Conservation (phyloP, 371 early-diverging fungal genomes). For the Mortierella sp. region DNA sequence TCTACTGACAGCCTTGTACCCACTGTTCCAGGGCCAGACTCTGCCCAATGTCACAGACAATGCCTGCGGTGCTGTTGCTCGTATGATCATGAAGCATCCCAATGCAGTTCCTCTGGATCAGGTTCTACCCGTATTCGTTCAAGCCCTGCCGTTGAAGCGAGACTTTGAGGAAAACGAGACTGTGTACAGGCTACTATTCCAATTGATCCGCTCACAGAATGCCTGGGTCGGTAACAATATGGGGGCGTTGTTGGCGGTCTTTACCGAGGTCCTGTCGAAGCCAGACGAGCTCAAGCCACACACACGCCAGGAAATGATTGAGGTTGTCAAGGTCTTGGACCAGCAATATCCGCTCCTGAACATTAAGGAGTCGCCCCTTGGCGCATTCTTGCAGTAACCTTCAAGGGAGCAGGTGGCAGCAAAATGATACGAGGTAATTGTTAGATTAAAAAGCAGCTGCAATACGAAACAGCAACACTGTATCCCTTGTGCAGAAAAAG, state of each 20-base stretch:
- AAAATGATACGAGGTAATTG: too few relatives aligned
- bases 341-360: constrained; percentile 38
- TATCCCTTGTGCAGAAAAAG: too few relatives aligned
- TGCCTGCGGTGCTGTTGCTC: constrained; percentile 88
- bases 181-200: constrained; percentile 75
- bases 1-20: constrained; percentile 77
- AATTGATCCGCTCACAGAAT: constrained; percentile 70
- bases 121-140: constrained; percentile 75
- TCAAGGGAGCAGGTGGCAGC: too few relatives aligned
- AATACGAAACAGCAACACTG: too few relatives aligned
- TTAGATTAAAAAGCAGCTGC: too few relatives aligned
- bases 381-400: constrained; percentile 34
- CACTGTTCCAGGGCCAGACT: constrained; percentile 74
- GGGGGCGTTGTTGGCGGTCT: constrained; percentile 28
- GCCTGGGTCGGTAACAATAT: constrained; percentile 56
- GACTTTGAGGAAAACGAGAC: constrained; percentile 88
- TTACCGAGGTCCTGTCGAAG: constrained; percentile 33
- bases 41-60: constrained; percentile 85
- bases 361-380: constrained; percentile 29
- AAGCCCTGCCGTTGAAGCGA: constrained; percentile 77
- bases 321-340: constrained; percentile 58
- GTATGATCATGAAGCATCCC: constrained; percentile 79
- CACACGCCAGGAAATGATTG: constrained; percentile 67
- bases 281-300: constrained; percentile 68
- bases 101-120: constrained; percentile 74